Conservation (phyloP, 140 eudicot species). For the Erigeron philadelphicus region DNA sequence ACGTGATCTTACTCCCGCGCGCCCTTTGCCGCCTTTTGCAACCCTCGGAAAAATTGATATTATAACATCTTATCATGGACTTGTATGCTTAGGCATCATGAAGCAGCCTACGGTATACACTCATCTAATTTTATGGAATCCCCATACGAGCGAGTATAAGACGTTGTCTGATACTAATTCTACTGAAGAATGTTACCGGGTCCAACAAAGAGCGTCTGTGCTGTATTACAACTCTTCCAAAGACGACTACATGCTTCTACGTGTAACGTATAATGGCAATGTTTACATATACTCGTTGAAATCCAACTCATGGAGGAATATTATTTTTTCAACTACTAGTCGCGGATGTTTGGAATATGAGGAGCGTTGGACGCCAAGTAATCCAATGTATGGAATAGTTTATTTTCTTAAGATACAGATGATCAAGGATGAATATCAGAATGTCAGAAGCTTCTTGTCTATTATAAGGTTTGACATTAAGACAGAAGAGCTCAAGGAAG, state of each 20-base stretch:
- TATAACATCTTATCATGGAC: background rate
- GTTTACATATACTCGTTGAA: constrained; percentile 7
- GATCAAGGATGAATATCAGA: too few species aligned
- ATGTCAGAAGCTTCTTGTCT: too few species aligned
- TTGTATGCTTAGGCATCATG: background rate
- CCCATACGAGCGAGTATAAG: background rate
- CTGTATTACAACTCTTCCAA: background rate
- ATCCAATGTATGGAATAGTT: too few species aligned
- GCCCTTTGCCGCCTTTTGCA: background rate
- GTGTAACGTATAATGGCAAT: background rate
- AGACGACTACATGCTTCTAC: constrained; percentile 1
- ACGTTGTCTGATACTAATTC: background rate
- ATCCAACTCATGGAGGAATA: constrained; percentile 2
- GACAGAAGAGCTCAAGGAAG: too few species aligned
- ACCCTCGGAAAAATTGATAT: background rate
- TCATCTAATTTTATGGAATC: background rate
- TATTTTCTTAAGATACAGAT: too few species aligned
- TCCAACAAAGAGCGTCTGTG: background rate
- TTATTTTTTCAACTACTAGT: too few species aligned
- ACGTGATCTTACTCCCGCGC: background rate
- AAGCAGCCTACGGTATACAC: too few species aligned
- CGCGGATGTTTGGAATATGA: too few species aligned
- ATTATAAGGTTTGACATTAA: too few species aligned
- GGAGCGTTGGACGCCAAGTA: too few species aligned
- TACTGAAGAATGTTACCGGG: background rate